phyloP scores from a whole-genome alignment of 768 basidiomycete species.

The Phylloporus rhodoxanthus region DNA sequence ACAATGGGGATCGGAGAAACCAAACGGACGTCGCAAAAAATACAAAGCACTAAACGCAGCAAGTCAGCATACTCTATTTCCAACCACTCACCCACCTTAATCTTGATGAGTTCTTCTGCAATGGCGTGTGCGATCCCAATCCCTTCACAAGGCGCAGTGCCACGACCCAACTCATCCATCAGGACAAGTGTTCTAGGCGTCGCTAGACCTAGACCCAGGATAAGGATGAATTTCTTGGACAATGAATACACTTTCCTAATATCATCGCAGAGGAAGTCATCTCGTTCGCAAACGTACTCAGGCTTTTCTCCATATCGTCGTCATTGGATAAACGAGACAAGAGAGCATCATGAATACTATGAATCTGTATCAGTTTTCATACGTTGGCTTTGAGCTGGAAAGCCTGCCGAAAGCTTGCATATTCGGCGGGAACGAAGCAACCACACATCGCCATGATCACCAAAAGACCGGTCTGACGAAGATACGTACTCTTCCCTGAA shows the following conservation, averaged over 20 bases:
- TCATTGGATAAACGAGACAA: slow-evolving; percentile 90
- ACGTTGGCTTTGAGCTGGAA: background rate
- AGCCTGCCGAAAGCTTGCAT: slow-evolving; percentile 75
- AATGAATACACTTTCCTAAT: slow-evolving; percentile 43
- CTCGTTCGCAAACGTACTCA: slow-evolving; percentile 94
- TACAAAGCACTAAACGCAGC: slow-evolving; percentile 56
- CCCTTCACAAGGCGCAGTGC: slow-evolving; percentile 81
- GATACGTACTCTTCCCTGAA: slow-evolving; percentile 86
- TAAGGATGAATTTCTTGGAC: background rate
- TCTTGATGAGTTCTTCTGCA: slow-evolving; percentile 65
- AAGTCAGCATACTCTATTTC: background rate
- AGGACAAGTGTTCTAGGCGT: slow-evolving; percentile 67
- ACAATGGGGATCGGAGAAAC: background rate
- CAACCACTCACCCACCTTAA: slow-evolving; percentile 47
- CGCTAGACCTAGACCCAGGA: slow-evolving; percentile 50
- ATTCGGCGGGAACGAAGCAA: slow-evolving; percentile 90
- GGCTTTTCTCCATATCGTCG: slow-evolving; percentile 80
- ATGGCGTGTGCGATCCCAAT: slow-evolving; percentile 81
- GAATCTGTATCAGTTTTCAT: background rate
- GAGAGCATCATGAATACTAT: slow-evolving; percentile 74
- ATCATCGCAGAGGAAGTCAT: slow-evolving; percentile 94
- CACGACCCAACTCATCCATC: slow-evolving; percentile 90
- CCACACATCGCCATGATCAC: slow-evolving; percentile 85
- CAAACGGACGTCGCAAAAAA: slow-evolving; percentile 80
- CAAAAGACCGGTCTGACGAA: slow-evolving; percentile 81